Base-by-base conservation (phyloP, 495 filamentous ascomycete species). In the Tuber umbilicatum region DNA sequence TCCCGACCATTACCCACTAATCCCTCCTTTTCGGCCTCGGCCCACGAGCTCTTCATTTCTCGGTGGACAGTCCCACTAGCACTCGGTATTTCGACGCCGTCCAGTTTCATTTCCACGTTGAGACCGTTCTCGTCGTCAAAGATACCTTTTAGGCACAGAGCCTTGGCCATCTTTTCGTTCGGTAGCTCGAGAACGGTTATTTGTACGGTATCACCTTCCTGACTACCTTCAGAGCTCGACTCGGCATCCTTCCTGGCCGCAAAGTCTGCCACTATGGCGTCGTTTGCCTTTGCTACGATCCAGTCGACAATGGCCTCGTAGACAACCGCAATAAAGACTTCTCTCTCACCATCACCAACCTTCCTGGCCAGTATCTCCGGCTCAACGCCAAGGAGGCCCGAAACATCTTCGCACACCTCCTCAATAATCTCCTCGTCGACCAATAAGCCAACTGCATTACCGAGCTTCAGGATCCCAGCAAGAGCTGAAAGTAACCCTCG, bases 271-370 rank as follows among this genome's bases (percentile, higher is more conserved):
- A 88, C 86, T 79, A 99, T 95, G 45, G 94, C 89, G n/a, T 92
- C 90, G 77, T 99, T 99, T 64, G 93, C 93, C 81, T 92, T 94
- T 35, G 86, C 84, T 69, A 98, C 89, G 6, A 98, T 90, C 93
- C 94, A 97, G 82, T 99, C 95, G 3, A 99, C 94, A 70, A 98
- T 84, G 47, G 94, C 92, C 83, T 99, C 96, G 80, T 99, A 98
- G 31, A 98, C 86, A 1, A 92, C 94, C 16, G 89, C 88, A 75
- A 99, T 92, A 68, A 97, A 85, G 17, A 91, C 87, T 82, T 91
- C 89, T 10, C 95, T 89, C 72, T 99, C 95, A 64, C 90, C 87
- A 12, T 93, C 95, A 72, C 89, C 90, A 82, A 91, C 93, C 80
- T 92, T 91, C 60, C 87, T 88, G 37, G 91, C 84, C 31, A 99